A percentile compares a stretch with the other conserved stretches of the same genome.
phyloP scores from a whole-genome alignment of 345 rosid species.

The Nasturtium officinale region DNA sequence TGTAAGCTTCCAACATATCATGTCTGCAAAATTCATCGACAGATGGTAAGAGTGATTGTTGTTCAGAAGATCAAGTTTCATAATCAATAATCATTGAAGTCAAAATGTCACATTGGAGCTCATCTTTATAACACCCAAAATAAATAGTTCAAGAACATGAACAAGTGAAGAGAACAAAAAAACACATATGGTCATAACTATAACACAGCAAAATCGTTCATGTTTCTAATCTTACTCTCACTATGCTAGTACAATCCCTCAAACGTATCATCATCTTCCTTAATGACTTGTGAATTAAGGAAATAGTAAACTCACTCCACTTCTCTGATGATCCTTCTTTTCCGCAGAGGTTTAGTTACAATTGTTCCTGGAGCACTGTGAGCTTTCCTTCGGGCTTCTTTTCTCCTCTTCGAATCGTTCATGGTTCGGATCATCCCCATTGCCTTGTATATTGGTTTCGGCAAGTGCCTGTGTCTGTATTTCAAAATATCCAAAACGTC shows the following conservation, averaged over 20 bases:
- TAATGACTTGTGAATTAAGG: background rate
- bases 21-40: background rate
- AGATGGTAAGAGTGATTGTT: too few species aligned
- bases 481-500: constrained; percentile 37
- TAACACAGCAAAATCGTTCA: constrained; percentile 23
- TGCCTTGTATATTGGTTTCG: constrained; percentile 83
- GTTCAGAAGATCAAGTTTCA: background rate
- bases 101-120: background rate
- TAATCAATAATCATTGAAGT: background rate
- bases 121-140: background rate
- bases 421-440: constrained; percentile 47
- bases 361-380: constrained; percentile 87
- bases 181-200: background rate
- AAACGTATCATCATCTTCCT: background rate
- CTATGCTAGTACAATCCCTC: constrained; percentile 10
- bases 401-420: constrained; percentile 70
- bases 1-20: background rate
- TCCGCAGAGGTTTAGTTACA: constrained; percentile 56
- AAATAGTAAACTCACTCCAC: constrained; percentile 52
- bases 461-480: constrained; percentile 89
- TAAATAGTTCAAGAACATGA: background rate
- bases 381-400: constrained; percentile 80
- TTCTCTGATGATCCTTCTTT: constrained; percentile 77
- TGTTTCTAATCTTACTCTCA: constrained; percentile 13
- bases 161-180: background rate